Base-by-base conservation (phyloP, 768 basidiomycete species). In the Amanita inopinata region DNA sequence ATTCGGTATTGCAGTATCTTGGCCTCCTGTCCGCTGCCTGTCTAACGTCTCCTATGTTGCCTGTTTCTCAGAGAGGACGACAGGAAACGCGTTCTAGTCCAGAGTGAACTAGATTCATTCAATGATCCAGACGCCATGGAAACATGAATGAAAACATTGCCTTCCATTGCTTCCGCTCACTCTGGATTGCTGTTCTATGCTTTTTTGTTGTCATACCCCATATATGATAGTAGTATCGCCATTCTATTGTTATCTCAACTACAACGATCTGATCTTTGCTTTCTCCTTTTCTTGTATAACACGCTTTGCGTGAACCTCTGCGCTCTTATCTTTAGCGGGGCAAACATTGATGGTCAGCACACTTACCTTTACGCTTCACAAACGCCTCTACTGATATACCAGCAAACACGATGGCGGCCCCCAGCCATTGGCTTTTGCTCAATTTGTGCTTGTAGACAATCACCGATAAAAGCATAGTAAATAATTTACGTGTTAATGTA, bases 401-500 rank as follows among this genome's bases (percentile, higher is more conserved):
- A n/a, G 78, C 78, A 61, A 99, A 98, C 2, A 98, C 96, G 14
- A 92, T 76, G 1, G 63, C 82, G 0, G 93, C 80, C n/a, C 96
- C 96, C 3, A 75, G 54, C 96, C 94, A 98, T 60, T 98, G 96
- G 1, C 92, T 92, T 1, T 57, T 35, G 0, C 83, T 80, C 40
- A 99, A 68, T 49, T 67, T 75, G 61, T 98, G 96, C 53, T 87
- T 81, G 57, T 96, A 98, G 0, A 98, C 73, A 19, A 93, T 59
- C 5, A 99, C 93, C 12, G 90, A 94, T 31, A 99, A 70, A 11
- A 99, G 69, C 93, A 99, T 99, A 6, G 96, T 98, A 62, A 96
- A 92, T 60, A 99, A 68, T 64, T 98, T 98, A 43, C 96, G 74
- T 10, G 96, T 98, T 43, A 99, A 73, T 3, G 96, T 99, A 52